Percentiles rank a stretch among this genome's conserved stretches.
phyloP scores from a whole-genome alignment of 306 rosid genomes.

The Sindora glabra region DNA sequence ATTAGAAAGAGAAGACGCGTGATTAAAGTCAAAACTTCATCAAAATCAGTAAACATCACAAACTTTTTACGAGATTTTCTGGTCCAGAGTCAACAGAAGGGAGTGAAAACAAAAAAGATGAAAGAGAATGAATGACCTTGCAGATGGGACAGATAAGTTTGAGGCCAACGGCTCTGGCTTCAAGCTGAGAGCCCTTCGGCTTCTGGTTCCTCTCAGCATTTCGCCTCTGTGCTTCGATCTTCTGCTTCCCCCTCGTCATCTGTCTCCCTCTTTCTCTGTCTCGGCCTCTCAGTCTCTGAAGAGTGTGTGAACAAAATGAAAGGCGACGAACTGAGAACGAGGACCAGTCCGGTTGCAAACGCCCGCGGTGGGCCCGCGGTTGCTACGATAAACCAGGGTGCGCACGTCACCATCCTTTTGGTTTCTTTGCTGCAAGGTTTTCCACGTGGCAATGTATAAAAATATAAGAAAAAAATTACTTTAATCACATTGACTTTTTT shows the following conservation, averaged over 20 bases:
- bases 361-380: neutral
- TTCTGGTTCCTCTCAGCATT: constrained; percentile 85
- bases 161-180: constrained; percentile 87
- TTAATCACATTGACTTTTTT: no score
- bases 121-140: constrained; percentile 38
- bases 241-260: constrained; percentile 97
- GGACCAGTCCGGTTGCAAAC: neutral
- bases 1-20: neutral
- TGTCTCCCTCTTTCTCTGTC: neutral
- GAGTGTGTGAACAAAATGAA: neutral
- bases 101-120: neutral
- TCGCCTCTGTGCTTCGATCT: constrained; percentile 85
- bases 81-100: neutral
- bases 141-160: constrained; percentile 75
- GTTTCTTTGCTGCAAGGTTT: no score
- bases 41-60: neutral
- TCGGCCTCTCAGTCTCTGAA: neutral
- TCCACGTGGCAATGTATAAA: no score
- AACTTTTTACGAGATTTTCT: neutral
- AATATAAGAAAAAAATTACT: no score
- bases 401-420: neutral
- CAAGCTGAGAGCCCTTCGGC: constrained; percentile 74
- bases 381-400: neutral
- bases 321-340: neutral
- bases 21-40: neutral